Conservation (phyloP, 306 rosid species). For the Castanea sativa region DNA sequence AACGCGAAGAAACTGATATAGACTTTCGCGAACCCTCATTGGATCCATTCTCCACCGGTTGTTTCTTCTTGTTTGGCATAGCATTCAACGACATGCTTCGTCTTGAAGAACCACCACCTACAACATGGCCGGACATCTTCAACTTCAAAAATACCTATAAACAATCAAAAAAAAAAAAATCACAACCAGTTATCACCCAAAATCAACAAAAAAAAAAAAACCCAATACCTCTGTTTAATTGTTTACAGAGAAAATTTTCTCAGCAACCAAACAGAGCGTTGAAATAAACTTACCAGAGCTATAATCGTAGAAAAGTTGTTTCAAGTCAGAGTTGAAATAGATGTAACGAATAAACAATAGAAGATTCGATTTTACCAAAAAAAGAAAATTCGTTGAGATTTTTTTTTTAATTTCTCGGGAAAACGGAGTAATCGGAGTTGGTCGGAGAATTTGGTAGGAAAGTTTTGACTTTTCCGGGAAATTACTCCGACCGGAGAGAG, state of each 20-base stretch:
- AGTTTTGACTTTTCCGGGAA: conserved; percentile 33
- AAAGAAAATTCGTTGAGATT: neutral
- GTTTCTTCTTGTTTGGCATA: conserved; percentile 47
- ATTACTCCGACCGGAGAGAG: conserved; percentile 55
- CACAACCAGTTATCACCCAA: neutral
- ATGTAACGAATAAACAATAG: too few species aligned
- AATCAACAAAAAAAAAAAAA: neutral
- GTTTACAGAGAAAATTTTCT: neutral
- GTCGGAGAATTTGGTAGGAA: conserved; percentile 40
- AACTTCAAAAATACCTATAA: neutral
- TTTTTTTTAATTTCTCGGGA: neutral
- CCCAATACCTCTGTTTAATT: neutral
- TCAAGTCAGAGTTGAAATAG: neutral
- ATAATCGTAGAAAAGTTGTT: neutral
- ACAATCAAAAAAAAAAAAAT: neutral
- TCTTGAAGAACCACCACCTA: conserved; percentile 39
- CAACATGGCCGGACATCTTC: conserved; percentile 53
- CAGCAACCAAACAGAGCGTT: neutral
- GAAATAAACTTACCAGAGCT: conserved; percentile 23
- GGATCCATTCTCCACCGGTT: conserved; percentile 42
- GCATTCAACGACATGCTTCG: conserved; percentile 39
- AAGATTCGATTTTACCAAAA: too few species aligned
- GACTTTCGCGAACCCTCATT: conserved; percentile 50
- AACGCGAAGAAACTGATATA: conserved; percentile 34
- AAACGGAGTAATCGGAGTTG: neutral